phyloP scores from a whole-genome alignment of 306 rosid species.

The Prunus kanzakura region DNA sequence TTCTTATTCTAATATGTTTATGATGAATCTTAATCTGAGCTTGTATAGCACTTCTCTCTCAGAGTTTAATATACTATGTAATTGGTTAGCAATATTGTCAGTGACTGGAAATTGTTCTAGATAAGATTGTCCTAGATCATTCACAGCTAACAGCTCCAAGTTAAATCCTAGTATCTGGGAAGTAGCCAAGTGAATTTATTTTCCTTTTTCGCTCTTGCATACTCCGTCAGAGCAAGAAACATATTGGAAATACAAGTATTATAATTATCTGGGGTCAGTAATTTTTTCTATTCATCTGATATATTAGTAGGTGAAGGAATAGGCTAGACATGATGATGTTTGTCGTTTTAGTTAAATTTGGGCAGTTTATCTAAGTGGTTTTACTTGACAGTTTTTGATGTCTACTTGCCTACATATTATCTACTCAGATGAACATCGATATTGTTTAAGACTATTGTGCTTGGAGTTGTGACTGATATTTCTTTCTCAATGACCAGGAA shows the following conservation, averaged over 20 bases:
- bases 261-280: neutral
- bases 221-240: neutral
- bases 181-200: too few relatives aligned
- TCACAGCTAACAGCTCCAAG: neutral
- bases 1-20: neutral
- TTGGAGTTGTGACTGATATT: neutral
- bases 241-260: neutral
- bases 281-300: neutral
- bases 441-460: neutral
- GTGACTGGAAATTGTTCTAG: neutral
- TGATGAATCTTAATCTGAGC: neutral
- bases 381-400: neutral
- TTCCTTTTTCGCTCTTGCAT: neutral
- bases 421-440: neutral
- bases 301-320: neutral
- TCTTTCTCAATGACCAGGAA: constrained; percentile 53
- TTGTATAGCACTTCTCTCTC: neutral
- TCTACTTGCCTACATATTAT: neutral
- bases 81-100: neutral
- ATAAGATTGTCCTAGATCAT: neutral
- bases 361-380: neutral
- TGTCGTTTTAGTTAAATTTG: neutral
- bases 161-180: neutral
- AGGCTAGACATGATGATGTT: too few relatives aligned
- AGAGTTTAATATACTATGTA: neutral